These are phyloP conservation scores for Macroventuria anomochaeta DNA, from an alignment of 2,329 filamentous ascomycete species.

Conservation along the genomic window DNA sequence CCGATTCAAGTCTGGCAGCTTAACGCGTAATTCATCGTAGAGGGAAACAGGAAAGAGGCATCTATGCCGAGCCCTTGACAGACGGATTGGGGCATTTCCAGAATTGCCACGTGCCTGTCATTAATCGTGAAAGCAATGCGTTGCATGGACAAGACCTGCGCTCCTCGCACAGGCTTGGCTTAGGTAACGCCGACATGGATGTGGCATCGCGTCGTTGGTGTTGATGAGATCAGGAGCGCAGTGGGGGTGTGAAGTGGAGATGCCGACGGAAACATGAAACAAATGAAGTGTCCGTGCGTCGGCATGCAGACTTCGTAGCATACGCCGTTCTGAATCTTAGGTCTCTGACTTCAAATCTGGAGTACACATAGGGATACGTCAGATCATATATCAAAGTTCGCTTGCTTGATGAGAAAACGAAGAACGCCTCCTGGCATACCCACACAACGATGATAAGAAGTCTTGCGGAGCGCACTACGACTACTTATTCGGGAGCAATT, in stretches of 20 bases:
- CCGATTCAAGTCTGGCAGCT: neutral
- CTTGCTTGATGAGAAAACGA: no score
- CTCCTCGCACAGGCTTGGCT: conserved; percentile 1
- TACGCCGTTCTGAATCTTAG: no score
- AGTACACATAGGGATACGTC: no score
- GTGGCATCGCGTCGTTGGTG: neutral
- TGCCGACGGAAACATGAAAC: conserved; percentile 9
- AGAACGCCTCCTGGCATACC: no score
- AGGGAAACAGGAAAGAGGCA: neutral
- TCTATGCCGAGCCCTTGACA: neutral
- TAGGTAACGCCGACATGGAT: conserved; percentile 1
- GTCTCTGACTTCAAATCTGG: no score
- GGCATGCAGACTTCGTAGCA: no score
- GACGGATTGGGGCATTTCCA: no score
- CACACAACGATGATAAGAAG: no score
- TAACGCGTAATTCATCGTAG: no score
- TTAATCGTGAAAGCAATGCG: neutral
- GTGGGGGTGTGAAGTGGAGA: conserved; percentile 11
- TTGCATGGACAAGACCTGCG: neutral
- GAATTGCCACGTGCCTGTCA: neutral
- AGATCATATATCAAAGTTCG: no score
- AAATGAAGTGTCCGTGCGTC: neutral
- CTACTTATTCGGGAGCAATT: no score
- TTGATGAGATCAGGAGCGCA: conserved; percentile 6
- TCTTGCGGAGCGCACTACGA: no score